Conservation (phyloP, 129 eudicot species). For the Sambucus nigra region DNA sequence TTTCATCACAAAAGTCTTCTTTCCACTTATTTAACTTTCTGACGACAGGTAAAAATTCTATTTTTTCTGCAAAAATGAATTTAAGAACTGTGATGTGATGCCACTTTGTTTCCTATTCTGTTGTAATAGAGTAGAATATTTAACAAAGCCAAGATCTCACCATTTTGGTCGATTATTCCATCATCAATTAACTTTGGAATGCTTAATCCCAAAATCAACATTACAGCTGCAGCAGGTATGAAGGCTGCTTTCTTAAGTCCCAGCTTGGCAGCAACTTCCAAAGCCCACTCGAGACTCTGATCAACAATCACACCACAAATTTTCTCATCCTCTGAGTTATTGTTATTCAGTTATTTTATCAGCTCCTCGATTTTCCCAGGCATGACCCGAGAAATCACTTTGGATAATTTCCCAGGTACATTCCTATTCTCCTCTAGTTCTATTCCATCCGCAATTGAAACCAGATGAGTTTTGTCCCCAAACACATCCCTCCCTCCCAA, state of each 20-base stretch:
- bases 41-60: no score
- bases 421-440: conserved; percentile 5
- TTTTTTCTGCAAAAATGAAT: no score
- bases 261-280: conserved; percentile 32
- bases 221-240: conserved; percentile 37
- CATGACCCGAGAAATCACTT: neutral
- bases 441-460: conserved; percentile 5
- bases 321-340: conserved; percentile 6
- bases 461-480: neutral
- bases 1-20: no score
- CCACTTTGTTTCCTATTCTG: no score
- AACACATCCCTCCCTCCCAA: neutral
- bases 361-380: conserved; percentile 1
- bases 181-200: conserved; percentile 31
- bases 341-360: neutral
- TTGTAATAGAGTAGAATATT: neutral
- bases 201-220: conserved; percentile 16
- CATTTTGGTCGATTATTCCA: conserved; percentile 31
- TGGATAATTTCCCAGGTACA: neutral
- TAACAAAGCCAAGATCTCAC: conserved; percentile 18
- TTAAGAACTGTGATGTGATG: no score
- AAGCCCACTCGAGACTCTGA: conserved; percentile 28
- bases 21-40: no score
- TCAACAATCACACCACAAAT: conserved; percentile 47
- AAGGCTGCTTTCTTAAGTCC: conserved; percentile 31